Evolutionary conservation across 331 rosid species (phyloP).

Genomic region (Arachis monticola): DNA sequence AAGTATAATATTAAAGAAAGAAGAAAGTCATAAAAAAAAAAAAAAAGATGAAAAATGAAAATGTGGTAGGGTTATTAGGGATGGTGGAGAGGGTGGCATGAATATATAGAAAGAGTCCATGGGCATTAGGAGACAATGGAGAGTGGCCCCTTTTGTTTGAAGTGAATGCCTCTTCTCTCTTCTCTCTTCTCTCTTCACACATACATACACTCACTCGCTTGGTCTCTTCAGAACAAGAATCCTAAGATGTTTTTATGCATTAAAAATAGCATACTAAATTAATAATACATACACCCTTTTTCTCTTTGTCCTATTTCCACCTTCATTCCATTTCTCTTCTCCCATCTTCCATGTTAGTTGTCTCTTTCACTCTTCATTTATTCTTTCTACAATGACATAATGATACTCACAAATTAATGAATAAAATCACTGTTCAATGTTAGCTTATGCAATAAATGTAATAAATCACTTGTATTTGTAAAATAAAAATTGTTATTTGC

Average conservation of each 20-base stretch:
- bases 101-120: background rate
- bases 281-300: conserved; percentile 12
- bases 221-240: conserved; percentile 44
- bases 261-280: conserved; percentile 18
- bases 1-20: background rate
- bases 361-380: background rate
- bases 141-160: conserved; percentile 42
- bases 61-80: conserved; percentile 1
- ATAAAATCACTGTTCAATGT: too few species aligned
- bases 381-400: background rate
- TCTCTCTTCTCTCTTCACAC: conserved; percentile 1
- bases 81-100: background rate
- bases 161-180: conserved; percentile 41
- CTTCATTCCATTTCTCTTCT: conserved; percentile 34
- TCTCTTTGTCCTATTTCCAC: background rate
- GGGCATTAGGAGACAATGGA: conserved; percentile 33
- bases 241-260: conserved; percentile 43
- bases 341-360: background rate
- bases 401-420: too few species aligned
- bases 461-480: too few species aligned
- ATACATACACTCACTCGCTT: conserved; percentile 25
- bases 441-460: too few species aligned
- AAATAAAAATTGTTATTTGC: too few species aligned
- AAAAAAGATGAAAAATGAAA: background rate
- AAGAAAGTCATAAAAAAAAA: background rate